Evolutionary conservation across 495 filamentous ascomycete genomes (phyloP).

Genomic region (Copromyces sp.): DNA sequence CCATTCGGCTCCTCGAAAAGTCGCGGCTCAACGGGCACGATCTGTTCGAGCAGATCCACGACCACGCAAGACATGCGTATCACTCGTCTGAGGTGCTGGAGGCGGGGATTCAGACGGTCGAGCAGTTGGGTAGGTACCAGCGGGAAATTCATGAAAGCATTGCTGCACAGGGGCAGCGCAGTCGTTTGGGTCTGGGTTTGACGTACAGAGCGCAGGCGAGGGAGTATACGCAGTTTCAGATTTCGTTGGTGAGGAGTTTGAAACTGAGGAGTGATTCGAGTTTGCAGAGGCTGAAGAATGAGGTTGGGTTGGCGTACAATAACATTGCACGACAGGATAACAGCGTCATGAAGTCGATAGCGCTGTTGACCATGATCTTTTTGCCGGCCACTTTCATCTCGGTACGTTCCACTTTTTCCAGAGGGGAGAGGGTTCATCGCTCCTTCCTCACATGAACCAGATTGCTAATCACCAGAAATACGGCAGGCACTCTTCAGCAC

Average conservation of each 20-base stretch:
- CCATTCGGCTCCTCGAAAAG: conserved; percentile 13
- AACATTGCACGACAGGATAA: conserved; percentile 24
- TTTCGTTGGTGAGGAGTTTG: conserved; percentile 9
- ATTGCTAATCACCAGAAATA: neutral
- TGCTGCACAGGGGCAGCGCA: neutral
- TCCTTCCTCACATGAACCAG: neutral
- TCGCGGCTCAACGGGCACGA: neutral
- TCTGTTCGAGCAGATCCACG: conserved; percentile 11
- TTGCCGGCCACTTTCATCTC: conserved; percentile 30
- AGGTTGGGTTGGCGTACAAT: conserved; percentile 16
- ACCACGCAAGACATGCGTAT: conserved; percentile 13
- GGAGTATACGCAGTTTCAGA: conserved; percentile 14
- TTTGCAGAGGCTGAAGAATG: conserved; percentile 9
- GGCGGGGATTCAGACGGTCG: conserved; percentile 7
- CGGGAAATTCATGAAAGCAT: conserved; percentile 1
- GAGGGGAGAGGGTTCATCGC: neutral
- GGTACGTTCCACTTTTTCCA: neutral
- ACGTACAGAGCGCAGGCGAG: conserved; percentile 12
- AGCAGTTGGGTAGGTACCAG: conserved; percentile 4
- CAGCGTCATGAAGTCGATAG: conserved; percentile 34
- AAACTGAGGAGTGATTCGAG: conserved; percentile 16
- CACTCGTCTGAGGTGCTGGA: conserved; percentile 15
- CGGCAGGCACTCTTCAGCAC: conserved; percentile 17
- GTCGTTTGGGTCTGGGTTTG: neutral
- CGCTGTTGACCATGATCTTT: conserved; percentile 33